Evolutionary conservation across 345 rosid species (phyloP).

Genomic region (Ceriops zippeliana): DNA sequence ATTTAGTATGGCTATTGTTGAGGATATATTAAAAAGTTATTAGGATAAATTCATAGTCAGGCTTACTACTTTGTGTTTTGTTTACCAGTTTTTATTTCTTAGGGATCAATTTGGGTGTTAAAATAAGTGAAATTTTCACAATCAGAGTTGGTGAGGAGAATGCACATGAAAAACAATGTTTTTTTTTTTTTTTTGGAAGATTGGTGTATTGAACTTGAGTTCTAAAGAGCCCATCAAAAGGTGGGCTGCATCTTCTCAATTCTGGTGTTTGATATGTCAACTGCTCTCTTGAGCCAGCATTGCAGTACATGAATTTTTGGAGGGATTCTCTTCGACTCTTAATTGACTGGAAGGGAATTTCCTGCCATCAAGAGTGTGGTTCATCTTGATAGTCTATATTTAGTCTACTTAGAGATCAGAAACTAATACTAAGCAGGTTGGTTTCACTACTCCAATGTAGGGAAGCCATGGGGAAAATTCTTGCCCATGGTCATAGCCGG

Average conservation of each 20-base stretch:
- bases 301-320: constrained; percentile 7
- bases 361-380: background rate
- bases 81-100: background rate
- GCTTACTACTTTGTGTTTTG: background rate
- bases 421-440: background rate
- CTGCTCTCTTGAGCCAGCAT: constrained; percentile 4
- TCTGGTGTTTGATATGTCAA: background rate
- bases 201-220: constrained; percentile 1
- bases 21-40: background rate
- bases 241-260: background rate
- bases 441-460: constrained; percentile 23
- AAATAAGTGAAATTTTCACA: background rate
- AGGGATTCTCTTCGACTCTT: constrained; percentile 1
- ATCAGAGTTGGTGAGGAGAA: background rate
- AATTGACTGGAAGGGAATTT: background rate
- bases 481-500: constrained; percentile 34
- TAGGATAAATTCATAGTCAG: background rate
- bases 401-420: constrained; percentile 5
- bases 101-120: background rate
- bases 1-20: constrained; percentile 10
- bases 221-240: background rate
- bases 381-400: background rate
- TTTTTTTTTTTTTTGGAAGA: background rate
- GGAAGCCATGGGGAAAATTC: constrained; percentile 34
- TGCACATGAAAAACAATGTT: background rate